phyloP scores from a whole-genome alignment of 2,329 filamentous ascomycete genomes.

The Phoma herbarum region DNA sequence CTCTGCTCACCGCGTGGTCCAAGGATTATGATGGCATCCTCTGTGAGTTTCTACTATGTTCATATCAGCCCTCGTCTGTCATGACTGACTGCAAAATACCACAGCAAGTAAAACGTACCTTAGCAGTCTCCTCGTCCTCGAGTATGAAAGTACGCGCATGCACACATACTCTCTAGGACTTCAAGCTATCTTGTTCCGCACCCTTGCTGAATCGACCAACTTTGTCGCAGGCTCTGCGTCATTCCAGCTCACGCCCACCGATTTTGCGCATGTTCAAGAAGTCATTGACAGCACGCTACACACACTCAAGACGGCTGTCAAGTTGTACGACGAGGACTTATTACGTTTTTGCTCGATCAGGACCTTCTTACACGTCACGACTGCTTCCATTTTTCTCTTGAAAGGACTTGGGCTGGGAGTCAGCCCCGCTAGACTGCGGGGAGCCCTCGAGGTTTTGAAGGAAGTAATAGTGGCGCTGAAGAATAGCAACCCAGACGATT shows the following conservation, averaged over 20 bases:
- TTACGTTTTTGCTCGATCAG: no score
- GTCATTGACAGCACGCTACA: background rate
- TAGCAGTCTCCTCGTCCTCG: no score
- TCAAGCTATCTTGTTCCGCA: background rate
- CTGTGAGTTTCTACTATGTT: no score
- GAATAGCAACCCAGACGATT: background rate
- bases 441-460: background rate
- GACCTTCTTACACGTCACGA: no score
- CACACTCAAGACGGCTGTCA: background rate
- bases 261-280: background rate
- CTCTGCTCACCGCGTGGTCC: no score
- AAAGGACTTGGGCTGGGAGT: background rate
- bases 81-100: no score
- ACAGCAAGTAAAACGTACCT: no score
- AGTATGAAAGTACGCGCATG: no score
- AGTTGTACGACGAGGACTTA: background rate
- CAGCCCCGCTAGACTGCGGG: background rate
- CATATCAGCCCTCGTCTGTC: no score
- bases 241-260: background rate
- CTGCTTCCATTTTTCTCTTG: background rate
- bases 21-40: no score
- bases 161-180: background rate
- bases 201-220: background rate
- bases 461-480: background rate
- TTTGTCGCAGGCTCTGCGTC: background rate